Base-by-base conservation (phyloP, 192 early-diverging fungal species). In the Podila horticola region DNA sequence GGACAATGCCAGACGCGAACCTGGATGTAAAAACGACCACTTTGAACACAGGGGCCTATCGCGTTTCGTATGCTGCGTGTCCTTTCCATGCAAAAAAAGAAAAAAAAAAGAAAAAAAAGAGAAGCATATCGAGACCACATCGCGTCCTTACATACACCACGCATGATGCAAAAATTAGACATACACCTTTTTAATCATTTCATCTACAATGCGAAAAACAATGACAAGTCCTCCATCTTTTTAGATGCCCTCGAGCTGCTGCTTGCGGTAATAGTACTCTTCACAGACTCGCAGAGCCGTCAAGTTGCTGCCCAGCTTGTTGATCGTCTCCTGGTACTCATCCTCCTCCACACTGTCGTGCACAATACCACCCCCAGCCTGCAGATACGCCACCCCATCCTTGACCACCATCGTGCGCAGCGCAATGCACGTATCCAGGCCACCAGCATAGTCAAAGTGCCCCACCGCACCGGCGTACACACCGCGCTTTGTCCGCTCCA, bases 351-450 rank as follows among this genome's bases (percentile, higher is more conserved):
- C 92, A 58, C 93, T 95, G 84, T 99, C 97, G 82, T 97, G 93
- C 11, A 98, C 97, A 69, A 99, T 97, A 41, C 98, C 98, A 31
- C 94, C 98, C 52, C 98, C 95, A 31, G 94, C 95, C 86, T 99
- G 97, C 79, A 99, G 86, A 76, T 98, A 97, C 5, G 95, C 97
- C 26, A 94, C 82, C 28, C 95, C 96, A 69, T 98, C 94, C 88
- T 99, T 98, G 86, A 99, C 96, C 22, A 99, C 86, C 96, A 99
- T 97, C 15, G 97, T 99, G 29, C 98, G 95, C 76, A 99, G 97
- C 19, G 96, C 96, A 87, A 99, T 99, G 79, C 96, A 96, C 9
- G 98, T 99, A 75, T 99, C 97, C 82, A 99, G 82, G 64, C 92
- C 92, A 66, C 95, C 94, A 30, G 93, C 91, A 84, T 95, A 99